Evolutionary conservation across 192 early-diverging fungal genomes (phyloP).

Genomic region (Backusella luteola): DNA sequence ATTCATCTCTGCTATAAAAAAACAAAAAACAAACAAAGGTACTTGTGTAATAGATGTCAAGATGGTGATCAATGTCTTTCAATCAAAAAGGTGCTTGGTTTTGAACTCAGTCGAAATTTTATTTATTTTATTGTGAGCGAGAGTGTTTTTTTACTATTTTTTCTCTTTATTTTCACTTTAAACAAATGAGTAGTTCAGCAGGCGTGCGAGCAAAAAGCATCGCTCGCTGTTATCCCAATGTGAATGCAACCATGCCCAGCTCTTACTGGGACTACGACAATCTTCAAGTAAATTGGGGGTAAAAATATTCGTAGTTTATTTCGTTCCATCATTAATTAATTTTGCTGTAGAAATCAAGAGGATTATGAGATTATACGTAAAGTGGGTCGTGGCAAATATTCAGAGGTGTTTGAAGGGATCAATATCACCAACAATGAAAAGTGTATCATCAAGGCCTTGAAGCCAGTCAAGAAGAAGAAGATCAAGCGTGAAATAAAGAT

Average conservation of each 20-base stretch:
- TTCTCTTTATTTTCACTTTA: background rate
- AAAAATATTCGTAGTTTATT: conserved; percentile 1
- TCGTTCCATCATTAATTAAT: background rate
- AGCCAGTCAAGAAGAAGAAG: conserved; percentile 99
- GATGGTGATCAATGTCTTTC: no score
- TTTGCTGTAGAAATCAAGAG: conserved; percentile 59
- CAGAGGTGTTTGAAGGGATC: conserved; percentile 99
- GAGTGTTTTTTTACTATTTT: background rate
- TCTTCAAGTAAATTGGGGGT: conserved; percentile 91
- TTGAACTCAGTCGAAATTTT: background rate
- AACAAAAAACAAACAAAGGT: no score
- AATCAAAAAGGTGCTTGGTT: no score
- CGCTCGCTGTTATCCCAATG: conserved; percentile 90
- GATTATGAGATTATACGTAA: conserved; percentile 98
- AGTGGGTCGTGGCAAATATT: conserved; percentile 98
- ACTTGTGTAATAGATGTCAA: no score
- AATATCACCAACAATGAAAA: conserved; percentile 82
- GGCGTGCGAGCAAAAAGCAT: conserved; percentile 37
- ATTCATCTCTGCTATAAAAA: no score
- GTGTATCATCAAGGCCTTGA: conserved; percentile 99
- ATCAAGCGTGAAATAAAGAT: conserved; percentile 99
- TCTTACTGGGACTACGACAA: conserved; percentile 99
- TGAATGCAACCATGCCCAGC: conserved; percentile 74
- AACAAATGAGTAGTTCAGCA: background rate
- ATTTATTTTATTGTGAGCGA: no score